These are phyloP conservation scores for Pythium rishiriense DNA, from an alignment of 352 stramenopile species.

Conservation along the genomic window DNA sequence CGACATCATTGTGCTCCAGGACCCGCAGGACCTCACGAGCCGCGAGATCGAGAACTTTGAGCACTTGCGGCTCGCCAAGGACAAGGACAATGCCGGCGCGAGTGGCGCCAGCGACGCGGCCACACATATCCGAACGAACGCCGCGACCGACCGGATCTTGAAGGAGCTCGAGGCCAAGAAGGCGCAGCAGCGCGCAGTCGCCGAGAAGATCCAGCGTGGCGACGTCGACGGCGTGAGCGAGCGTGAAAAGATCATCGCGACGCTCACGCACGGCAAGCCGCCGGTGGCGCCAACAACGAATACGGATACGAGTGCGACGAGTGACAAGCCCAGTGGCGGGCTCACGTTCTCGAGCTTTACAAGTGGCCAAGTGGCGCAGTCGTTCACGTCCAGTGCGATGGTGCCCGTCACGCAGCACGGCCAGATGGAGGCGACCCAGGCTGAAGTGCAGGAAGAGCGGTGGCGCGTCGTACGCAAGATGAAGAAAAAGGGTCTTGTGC, in stretches of 20 bases:
- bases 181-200: conserved; percentile 60
- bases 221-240: conserved; percentile 59
- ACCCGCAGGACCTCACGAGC: conserved; percentile 89
- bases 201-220: conserved; percentile 59
- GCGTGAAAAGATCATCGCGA: conserved; percentile 77
- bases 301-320: background rate
- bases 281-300: background rate
- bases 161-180: conserved; percentile 77
- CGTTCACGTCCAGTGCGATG: conserved; percentile 95
- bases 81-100: conserved; percentile 3
- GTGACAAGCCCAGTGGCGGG: conserved; percentile 15
- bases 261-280: conserved; percentile 50
- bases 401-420: conserved; percentile 69
- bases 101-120: conserved; percentile 6
- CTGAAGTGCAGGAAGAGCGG: conserved; percentile 65
- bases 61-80: conserved; percentile 81
- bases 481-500: conserved; percentile 98
- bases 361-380: conserved; percentile 86
- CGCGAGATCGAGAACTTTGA: conserved; percentile 98
- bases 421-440: conserved; percentile 47
- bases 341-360: conserved; percentile 87
- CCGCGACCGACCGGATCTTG: conserved; percentile 81
- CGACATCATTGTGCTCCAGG: conserved; percentile 95
- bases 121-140: conserved; percentile 79
- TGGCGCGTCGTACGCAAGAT: conserved; percentile 88